Conservation (phyloP, 164 flowering plant genomes). For the Stephania japonica region DNA sequence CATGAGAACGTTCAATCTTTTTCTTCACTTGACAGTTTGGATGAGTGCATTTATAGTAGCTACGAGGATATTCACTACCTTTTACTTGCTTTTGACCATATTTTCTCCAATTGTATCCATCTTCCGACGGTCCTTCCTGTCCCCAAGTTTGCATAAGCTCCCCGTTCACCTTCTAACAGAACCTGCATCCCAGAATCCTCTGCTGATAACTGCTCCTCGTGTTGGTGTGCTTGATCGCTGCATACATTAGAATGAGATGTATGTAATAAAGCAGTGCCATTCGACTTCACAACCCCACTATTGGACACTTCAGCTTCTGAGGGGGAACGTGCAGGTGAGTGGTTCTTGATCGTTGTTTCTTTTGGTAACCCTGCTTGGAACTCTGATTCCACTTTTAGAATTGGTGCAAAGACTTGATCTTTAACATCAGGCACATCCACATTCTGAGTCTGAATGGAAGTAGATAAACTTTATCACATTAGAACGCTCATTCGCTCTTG, state of each 20-base stretch:
- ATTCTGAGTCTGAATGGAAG: constrained; percentile 22
- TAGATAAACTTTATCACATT: neutral
- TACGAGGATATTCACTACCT: constrained; percentile 80
- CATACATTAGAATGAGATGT: constrained; percentile 16
- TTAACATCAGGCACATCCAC: constrained; percentile 19
- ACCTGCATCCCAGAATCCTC: constrained; percentile 25
- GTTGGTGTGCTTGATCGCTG: constrained; percentile 20
- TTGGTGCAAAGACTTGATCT: constrained; percentile 18
- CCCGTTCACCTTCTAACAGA: constrained; percentile 38
- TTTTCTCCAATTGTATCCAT: constrained; percentile 82
- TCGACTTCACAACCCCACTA: constrained; percentile 15
- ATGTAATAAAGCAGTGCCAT: constrained; percentile 13
- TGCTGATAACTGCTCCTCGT: constrained; percentile 22
- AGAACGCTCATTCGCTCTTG: neutral
- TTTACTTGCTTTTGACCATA: constrained; percentile 91
- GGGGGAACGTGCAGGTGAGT: constrained; percentile 13
- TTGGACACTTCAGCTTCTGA: constrained; percentile 22
- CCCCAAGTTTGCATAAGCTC: constrained; percentile 23
- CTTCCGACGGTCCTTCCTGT: constrained; percentile 48
- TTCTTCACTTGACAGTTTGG: constrained; percentile 70
- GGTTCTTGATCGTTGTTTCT: constrained; percentile 19
- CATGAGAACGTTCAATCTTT: constrained; percentile 67
- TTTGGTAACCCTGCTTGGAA: constrained; percentile 24
- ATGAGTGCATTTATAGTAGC: constrained; percentile 81
- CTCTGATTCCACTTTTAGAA: constrained; percentile 28